phyloP scores from a whole-genome alignment of 1,284 basidiomycete species.

The Cryptococcus sp. region DNA sequence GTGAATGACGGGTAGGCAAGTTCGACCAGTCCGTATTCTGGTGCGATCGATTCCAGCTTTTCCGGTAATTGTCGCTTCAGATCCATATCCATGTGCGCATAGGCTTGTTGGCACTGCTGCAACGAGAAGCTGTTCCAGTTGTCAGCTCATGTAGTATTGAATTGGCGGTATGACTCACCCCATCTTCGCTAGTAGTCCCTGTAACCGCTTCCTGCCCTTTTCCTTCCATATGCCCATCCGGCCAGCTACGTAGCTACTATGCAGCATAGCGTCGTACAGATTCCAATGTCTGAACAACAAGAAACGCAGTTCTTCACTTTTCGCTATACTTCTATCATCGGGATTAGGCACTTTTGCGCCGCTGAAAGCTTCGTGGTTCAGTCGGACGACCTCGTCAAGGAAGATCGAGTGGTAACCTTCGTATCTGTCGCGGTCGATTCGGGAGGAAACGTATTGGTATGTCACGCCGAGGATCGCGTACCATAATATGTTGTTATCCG shows the following conservation, averaged over 20 bases:
- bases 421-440: conserved; percentile 84
- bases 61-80: conserved; percentile 78
- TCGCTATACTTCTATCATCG: conserved; percentile 77
- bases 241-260: conserved; percentile 92
- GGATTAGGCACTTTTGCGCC: conserved; percentile 43
- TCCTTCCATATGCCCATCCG: conserved; percentile 97
- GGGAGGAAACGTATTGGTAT: conserved; percentile 83
- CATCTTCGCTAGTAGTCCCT: conserved; percentile 96
- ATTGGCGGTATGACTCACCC: conserved; percentile 64
- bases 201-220: conserved; percentile 80
- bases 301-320: conserved; percentile 86
- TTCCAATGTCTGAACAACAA: conserved; percentile 97
- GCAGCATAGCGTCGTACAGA: conserved; percentile 95
- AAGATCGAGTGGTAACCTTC: conserved; percentile 77
- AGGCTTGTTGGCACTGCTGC: conserved; percentile 88
- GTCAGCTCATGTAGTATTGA: not conserved
- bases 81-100: conserved; percentile 94
- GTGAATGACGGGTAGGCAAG: conserved; percentile 91
- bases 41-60: conserved; percentile 86
- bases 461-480: conserved; percentile 92
- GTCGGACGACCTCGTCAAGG: conserved; percentile 83
- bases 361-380: conserved; percentile 66
- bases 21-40: conserved; percentile 95
- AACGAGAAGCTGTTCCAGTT: conserved; percentile 73
- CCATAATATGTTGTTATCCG: conserved; percentile 93